A percentile compares a stretch with the other conserved stretches of the same genome.
Conservation (phyloP, 2,329 filamentous ascomycete species). For the Aspergillus sp. region DNA sequence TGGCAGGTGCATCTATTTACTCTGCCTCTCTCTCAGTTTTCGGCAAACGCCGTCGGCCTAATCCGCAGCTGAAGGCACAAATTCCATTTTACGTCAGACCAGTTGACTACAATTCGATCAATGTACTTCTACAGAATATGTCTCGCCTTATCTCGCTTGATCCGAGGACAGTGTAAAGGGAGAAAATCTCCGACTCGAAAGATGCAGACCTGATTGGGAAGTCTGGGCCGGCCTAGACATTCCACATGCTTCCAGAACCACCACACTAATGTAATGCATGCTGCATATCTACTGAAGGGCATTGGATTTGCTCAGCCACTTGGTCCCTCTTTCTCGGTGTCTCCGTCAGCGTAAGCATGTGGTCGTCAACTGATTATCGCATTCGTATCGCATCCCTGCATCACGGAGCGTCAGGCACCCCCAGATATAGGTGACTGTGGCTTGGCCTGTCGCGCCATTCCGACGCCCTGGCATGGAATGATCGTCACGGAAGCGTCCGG, state of each 20-base stretch:
- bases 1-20: neutral
- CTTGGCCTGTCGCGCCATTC: neutral
- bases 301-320: neutral
- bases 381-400: neutral
- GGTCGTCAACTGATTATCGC: neutral
- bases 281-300: neutral
- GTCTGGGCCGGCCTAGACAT: constrained; percentile 10
- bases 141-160: neutral
- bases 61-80: neutral
- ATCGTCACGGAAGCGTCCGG: neutral
- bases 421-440: neutral
- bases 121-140: neutral
- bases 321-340: neutral
- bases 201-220: neutral
- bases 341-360: neutral
- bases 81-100: neutral
- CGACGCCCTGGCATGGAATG: neutral
- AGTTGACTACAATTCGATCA: neutral
- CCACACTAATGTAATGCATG: constrained; percentile 3
- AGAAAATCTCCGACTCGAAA: neutral
- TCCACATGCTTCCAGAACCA: constrained; percentile 3
- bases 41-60: neutral
- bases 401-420: neutral
- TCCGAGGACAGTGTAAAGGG: neutral
- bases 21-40: neutral